Conservation (phyloP, 2,329 filamentous ascomycete genomes). For the Nothomitra cinnamomea region DNA sequence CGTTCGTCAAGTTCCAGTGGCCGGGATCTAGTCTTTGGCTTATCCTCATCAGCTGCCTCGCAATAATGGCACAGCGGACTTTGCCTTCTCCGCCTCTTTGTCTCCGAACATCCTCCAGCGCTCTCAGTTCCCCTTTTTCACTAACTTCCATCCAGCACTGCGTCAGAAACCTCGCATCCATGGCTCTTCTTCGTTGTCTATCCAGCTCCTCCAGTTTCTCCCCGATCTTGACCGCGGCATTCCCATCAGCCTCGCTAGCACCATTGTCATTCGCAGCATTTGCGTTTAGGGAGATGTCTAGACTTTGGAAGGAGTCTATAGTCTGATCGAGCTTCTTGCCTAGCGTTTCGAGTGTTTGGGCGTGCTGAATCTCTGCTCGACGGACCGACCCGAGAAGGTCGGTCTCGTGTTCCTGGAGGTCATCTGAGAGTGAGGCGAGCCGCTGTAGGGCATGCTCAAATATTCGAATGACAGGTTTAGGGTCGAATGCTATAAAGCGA, state of each 20-base stretch:
- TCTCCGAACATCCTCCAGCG: constrained; percentile 75
- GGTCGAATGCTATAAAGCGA: constrained; percentile 52
- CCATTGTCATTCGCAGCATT: constrained; percentile 32
- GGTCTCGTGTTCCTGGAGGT: constrained; percentile 78
- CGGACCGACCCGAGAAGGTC: constrained; percentile 81
- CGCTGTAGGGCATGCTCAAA: constrained; percentile 67
- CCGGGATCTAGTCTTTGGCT: constrained; percentile 74
- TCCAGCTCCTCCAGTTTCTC: constrained; percentile 89
- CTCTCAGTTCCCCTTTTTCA: constrained; percentile 69
- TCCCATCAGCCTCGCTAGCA: constrained; percentile 50
- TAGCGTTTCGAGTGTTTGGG: constrained; percentile 73
- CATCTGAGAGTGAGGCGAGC: constrained; percentile 55
- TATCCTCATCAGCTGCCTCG: constrained; percentile 82
- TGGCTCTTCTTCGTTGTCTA: constrained; percentile 70
- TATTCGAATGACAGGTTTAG: constrained; percentile 87
- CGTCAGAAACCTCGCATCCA: constrained; percentile 88
- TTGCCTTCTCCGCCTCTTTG: constrained; percentile 81
- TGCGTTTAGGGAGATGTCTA: constrained; percentile 65
- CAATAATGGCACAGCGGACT: constrained; percentile 84
- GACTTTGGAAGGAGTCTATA: constrained; percentile 76
- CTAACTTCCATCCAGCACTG: constrained; percentile 95
- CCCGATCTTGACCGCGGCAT: constrained; percentile 85
- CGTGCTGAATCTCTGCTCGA: constrained; percentile 80
- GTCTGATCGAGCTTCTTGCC: constrained; percentile 82
- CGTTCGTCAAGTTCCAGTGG: constrained; percentile 44